Base-by-base conservation (phyloP, 2,329 filamentous ascomycete species). In the Chalara sp. region DNA sequence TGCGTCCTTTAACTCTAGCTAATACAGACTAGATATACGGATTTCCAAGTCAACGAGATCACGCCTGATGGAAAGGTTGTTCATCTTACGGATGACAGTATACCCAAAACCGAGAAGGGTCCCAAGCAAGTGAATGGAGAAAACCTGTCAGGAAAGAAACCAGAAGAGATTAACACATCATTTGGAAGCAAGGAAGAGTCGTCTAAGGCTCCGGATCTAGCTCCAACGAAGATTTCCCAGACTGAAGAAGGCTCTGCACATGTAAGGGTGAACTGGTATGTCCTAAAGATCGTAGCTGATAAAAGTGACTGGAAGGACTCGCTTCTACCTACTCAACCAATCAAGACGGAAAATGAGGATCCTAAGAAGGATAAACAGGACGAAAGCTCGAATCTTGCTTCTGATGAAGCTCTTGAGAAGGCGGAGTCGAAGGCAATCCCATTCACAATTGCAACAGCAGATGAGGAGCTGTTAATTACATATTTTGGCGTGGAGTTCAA, bases 11-110 rank as follows among this genome's bases (percentile, higher is more conserved):
- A 52, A 47, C 50, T 32, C 44, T 40, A 48, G 32, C 47, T 13
- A 32, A 21, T 35, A 12, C 6, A 5, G 12, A 13, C 10, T 48
- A 81, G 82, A 65, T 89, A 87, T 63, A 86, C 83, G 6, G 85
- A 89, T 64, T 89, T 89, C 64, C 64, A 86, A 58, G 85, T 89
- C 60, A 87, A 88, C 61, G 85, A 89, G 66, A 85, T 89, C 55
- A 67, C 77, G 6, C 76, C 78, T 3, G 75, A 78, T 60, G 84
- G 84, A 31, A 65, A 77, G 55, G 82, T 87, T 30, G 64, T 84
- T 50, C 83, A 86, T 67, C 69, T 88, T 50, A 74, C 67, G 46
- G 74, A 72, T 49, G 58, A 60, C 32, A 35, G 59, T 30, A 56
- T 55, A 37, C 53, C 58, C 28, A 50, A 50, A 11, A 33, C 7